phyloP scores from a whole-genome alignment of 768 basidiomycete species.

The Sarcomyxa edulis region DNA sequence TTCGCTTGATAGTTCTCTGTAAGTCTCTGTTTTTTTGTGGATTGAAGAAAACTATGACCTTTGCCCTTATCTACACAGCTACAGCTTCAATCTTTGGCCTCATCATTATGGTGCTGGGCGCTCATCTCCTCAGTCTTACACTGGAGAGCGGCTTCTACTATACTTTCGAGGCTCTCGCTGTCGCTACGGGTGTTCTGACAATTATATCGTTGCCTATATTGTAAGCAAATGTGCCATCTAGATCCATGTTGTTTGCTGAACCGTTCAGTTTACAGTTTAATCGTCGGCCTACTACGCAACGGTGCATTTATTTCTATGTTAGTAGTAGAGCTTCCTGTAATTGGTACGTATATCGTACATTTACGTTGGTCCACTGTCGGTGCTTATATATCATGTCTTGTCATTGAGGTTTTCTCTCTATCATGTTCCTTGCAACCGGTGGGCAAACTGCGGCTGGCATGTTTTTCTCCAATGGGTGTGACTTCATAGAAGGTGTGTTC shows the following conservation, averaged over 20 bases:
- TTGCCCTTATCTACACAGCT: background rate
- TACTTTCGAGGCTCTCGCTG: background rate
- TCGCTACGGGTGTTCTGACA: background rate
- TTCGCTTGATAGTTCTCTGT: slow-evolving; percentile 3
- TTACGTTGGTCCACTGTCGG: background rate
- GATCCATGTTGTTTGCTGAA: background rate
- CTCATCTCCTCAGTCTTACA: background rate
- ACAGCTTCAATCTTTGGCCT: slow-evolving; percentile 1
- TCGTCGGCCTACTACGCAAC: background rate
- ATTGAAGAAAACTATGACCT: background rate
- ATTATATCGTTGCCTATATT: background rate
- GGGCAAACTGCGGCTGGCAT: background rate
- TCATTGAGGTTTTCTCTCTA: slow-evolving; percentile 1
- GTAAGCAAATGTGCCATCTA: background rate
- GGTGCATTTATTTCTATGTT: slow-evolving; percentile 3
- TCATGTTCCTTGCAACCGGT: background rate
- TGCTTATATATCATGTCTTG: background rate
- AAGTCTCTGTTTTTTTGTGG: background rate
- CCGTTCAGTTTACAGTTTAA: slow-evolving; percentile 1
- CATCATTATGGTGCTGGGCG: slow-evolving; percentile 3
- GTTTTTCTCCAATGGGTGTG: slow-evolving; percentile 3
- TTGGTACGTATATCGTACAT: background rate
- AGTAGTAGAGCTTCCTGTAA: background rate
- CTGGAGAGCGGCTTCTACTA: background rate
- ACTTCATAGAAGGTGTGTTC: background rate